phyloP scores from a whole-genome alignment of 495 filamentous ascomycete species.

The Xanthoparmelia taractica region DNA sequence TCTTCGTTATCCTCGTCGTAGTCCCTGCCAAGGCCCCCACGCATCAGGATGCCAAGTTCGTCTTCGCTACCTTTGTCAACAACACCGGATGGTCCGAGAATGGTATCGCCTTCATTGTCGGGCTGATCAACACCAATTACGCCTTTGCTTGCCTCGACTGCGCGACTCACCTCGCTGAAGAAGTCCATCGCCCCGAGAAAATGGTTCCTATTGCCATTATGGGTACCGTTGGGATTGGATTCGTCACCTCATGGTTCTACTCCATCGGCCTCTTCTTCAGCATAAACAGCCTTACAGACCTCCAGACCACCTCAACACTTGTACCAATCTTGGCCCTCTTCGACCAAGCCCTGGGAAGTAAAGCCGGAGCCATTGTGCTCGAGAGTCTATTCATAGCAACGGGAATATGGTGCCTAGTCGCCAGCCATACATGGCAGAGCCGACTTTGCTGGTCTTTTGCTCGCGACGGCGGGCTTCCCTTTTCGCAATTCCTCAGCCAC shows the following conservation, averaged over 20 bases:
- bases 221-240: slow-evolving; percentile 52
- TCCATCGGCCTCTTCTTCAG: slow-evolving; percentile 54
- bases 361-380: slow-evolving; percentile 48
- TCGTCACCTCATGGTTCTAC: slow-evolving; percentile 49
- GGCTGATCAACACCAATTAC: slow-evolving; percentile 56
- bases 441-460: slow-evolving; percentile 56
- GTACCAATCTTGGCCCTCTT: slow-evolving; percentile 54
- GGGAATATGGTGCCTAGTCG: slow-evolving; percentile 48
- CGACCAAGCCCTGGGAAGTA: slow-evolving; percentile 45
- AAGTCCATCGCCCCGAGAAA: slow-evolving; percentile 43
- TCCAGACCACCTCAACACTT: slow-evolving; percentile 43
- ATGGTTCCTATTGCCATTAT: slow-evolving; percentile 48
- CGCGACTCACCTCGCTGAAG: slow-evolving; percentile 57
- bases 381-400: slow-evolving; percentile 49
- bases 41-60: slow-evolving; percentile 48
- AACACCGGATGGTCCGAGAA: slow-evolving; percentile 52
- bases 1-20: slow-evolving; percentile 48
- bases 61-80: slow-evolving; percentile 56
- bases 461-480: slow-evolving; percentile 49
- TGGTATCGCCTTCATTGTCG: slow-evolving; percentile 59
- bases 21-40: slow-evolving; percentile 49
- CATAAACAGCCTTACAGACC: slow-evolving; percentile 41
- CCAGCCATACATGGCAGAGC: slow-evolving; percentile 50
- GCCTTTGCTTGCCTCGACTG: slow-evolving; percentile 54
- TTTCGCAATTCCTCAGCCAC: slow-evolving; percentile 38